Conservation (phyloP, 1,139 yeast species). For the Pichia sp. region DNA sequence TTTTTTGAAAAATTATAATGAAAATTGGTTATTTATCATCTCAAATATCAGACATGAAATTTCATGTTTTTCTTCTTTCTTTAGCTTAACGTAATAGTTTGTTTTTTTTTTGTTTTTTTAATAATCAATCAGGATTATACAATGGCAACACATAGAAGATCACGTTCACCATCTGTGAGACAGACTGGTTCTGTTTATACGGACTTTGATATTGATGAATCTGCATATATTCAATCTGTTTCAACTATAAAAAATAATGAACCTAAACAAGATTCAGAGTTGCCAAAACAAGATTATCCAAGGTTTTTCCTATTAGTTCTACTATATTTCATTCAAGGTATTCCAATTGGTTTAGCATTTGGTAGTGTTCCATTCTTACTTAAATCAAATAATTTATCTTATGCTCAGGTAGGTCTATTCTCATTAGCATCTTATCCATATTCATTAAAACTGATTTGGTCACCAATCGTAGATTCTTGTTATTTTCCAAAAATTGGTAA, state of each 20-base stretch:
- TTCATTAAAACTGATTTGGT: conserved; percentile 86
- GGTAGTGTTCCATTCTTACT: conserved; percentile 92
- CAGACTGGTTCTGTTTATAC: neutral
- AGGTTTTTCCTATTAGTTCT: conserved; percentile 68
- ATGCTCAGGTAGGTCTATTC: conserved; percentile 85
- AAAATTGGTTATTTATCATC: too few relatives aligned
- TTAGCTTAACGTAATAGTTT: neutral
- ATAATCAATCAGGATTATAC: neutral
- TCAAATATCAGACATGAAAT: neutral
- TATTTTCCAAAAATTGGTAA: conserved; percentile 67
- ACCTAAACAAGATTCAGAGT: conserved; percentile 7
- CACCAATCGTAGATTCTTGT: conserved; percentile 89
- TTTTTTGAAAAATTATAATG: too few relatives aligned
- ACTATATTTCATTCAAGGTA: conserved; percentile 81
- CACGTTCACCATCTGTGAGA: conserved; percentile 4
- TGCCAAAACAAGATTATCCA: conserved; percentile 49
- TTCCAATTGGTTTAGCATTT: conserved; percentile 93
- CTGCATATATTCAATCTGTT: conserved; percentile 4
- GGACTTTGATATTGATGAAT: conserved; percentile 10
- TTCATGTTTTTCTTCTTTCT: neutral
- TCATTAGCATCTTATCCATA: conserved; percentile 93
- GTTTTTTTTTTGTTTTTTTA: neutral
- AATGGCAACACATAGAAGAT: conserved; percentile 12
- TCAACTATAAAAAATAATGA: neutral
- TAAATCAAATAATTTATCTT: conserved; percentile 63